phyloP scores from a whole-genome alignment of 495 filamentous ascomycete species.

The Penicillium alfredii region DNA sequence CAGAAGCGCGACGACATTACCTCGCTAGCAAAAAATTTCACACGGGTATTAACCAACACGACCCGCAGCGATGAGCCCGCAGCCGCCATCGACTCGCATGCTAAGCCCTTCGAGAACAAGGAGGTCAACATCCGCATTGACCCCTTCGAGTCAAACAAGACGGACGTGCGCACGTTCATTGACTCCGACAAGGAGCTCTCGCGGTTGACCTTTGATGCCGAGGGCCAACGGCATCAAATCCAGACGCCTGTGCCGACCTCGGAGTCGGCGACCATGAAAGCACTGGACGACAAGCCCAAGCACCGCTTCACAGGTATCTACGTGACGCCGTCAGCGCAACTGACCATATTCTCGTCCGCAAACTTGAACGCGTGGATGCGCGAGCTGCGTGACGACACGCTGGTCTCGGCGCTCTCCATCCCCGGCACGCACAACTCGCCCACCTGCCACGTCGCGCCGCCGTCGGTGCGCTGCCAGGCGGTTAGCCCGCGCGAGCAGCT shows the following conservation, averaged over 20 bases:
- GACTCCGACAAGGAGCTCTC: constrained; percentile 47
- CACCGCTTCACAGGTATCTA: constrained; percentile 69
- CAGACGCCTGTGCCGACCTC: constrained; percentile 52
- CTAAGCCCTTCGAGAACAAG: constrained; percentile 49
- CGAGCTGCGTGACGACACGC: constrained; percentile 56
- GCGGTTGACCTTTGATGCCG: constrained; percentile 56
- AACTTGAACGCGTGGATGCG: constrained; percentile 77
- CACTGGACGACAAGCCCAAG: constrained; percentile 49
- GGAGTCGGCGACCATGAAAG: constrained; percentile 50
- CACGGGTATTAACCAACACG: constrained; percentile 39
- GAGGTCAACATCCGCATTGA: constrained; percentile 51
- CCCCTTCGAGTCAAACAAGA: constrained; percentile 52
- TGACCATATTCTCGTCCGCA: constrained; percentile 72
- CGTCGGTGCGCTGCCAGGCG: constrained; percentile 90
- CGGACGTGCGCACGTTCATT: constrained; percentile 45
- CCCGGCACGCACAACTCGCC: constrained; percentile 96
- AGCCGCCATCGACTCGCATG: constrained; percentile 43
- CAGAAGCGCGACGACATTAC: constrained; percentile 41
- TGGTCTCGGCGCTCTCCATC: constrained; percentile 78
- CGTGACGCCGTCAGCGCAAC: constrained; percentile 53
- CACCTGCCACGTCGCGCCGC: constrained; percentile 73
- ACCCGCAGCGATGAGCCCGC: constrained; percentile 35
- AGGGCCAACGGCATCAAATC: constrained; percentile 55
- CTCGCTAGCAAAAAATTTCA: constrained; percentile 46
- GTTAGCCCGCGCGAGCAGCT: constrained; percentile 71